Evolutionary conservation across 2,329 filamentous ascomycete genomes (phyloP).

Genomic region (Botryotinia calthae): DNA sequence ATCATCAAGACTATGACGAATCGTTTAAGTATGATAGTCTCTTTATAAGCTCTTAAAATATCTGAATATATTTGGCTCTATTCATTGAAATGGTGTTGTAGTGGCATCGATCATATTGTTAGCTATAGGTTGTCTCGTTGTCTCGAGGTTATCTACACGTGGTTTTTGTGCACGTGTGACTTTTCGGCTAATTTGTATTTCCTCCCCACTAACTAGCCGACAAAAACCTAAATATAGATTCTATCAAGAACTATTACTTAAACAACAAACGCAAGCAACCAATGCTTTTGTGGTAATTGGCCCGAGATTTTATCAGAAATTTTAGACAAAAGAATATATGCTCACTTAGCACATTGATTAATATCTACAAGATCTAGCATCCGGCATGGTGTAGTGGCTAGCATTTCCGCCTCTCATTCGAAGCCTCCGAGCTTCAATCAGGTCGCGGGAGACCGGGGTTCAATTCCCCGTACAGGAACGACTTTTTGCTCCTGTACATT

Average conservation of each 20-base stretch:
- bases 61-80: neutral
- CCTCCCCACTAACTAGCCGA: no score
- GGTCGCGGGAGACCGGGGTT: conserved; percentile 19
- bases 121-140: no score
- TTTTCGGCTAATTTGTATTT: neutral
- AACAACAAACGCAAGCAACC: neutral
- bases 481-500: accelerated
- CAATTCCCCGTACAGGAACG: conserved; percentile 18
- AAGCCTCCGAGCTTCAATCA: neutral
- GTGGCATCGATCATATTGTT: neutral
- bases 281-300: neutral
- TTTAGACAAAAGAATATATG: no score
- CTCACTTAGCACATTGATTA: no score
- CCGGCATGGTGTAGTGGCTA: conserved; percentile 21
- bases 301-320: neutral
- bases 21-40: neutral
- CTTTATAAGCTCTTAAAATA: neutral
- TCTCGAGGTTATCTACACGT: neutral
- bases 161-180: neutral
- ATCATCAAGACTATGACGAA: neutral
- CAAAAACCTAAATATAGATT: neutral
- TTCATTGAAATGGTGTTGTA: neutral
- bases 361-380: neutral
- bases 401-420: conserved; percentile 17
- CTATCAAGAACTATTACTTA: neutral